These are phyloP conservation scores for Immersiella caudata DNA, from an alignment of 495 filamentous ascomycete genomes.

Conservation along the genomic window DNA sequence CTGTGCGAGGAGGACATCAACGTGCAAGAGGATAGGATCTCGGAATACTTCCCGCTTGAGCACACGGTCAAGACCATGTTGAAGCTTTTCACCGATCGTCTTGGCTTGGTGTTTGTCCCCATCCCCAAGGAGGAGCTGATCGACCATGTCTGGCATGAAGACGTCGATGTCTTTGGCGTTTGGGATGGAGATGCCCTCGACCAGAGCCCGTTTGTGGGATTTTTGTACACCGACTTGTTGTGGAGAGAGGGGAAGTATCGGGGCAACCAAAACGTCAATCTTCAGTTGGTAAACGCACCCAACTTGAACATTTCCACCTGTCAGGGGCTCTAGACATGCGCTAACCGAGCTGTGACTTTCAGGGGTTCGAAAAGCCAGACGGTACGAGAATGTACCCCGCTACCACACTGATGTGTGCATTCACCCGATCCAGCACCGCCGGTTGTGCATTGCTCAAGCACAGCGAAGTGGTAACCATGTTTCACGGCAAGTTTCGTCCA, in stretches of 20 bases:
- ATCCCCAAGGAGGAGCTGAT: neutral
- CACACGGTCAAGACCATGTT: slow-evolving; percentile 5
- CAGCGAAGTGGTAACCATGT: slow-evolving; percentile 1
- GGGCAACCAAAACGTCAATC: slow-evolving; percentile 7
- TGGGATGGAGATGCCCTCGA: neutral
- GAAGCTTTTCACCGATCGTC: neutral
- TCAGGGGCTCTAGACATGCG: no score
- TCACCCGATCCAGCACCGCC: neutral
- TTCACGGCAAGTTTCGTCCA: neutral
- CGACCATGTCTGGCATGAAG: slow-evolving; percentile 1
- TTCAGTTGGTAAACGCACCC: neutral
- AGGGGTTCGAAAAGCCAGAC: neutral
- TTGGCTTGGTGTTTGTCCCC: neutral
- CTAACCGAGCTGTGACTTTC: neutral
- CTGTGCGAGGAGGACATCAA: neutral
- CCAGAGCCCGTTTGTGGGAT: neutral
- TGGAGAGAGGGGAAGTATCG: neutral
- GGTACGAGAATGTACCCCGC: neutral
- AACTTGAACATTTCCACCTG: no score
- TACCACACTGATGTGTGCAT: neutral
- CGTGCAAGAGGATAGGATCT: neutral
- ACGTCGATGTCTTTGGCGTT: slow-evolving; percentile 1
- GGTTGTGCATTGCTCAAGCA: neutral
- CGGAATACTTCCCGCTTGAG: slow-evolving; percentile 12
- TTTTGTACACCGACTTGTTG: slow-evolving; percentile 2